Evolutionary conservation across 2,329 filamentous ascomycete genomes (phyloP).

Genomic region (Verticillium nonalfalfae): DNA sequence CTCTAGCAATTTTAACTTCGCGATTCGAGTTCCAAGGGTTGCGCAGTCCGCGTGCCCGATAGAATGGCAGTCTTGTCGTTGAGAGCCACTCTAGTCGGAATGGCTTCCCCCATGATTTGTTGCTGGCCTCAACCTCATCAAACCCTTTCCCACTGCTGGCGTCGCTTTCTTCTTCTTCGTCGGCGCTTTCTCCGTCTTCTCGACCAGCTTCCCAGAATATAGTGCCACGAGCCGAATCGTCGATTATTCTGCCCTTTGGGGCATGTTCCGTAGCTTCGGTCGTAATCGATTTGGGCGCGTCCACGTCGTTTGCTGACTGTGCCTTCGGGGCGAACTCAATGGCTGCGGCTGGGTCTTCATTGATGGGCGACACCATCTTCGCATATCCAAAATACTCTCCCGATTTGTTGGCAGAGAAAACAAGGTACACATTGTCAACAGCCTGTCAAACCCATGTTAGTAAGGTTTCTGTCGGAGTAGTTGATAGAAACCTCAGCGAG

Average conservation of each 20-base stretch:
- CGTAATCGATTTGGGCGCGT: slow-evolving; percentile 71
- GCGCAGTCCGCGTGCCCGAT: slow-evolving; percentile 75
- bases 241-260: slow-evolving; percentile 80
- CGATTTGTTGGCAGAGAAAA: slow-evolving; percentile 96
- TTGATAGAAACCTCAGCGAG: slow-evolving; percentile 3
- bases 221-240: slow-evolving; percentile 87
- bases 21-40: slow-evolving; percentile 95
- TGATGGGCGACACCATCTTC: slow-evolving; percentile 79
- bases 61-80: slow-evolving; percentile 78
- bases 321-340: slow-evolving; percentile 63
- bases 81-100: slow-evolving; percentile 90
- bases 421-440: slow-evolving; percentile 78
- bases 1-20: slow-evolving; percentile 92
- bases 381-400: slow-evolving; percentile 96
- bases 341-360: slow-evolving; percentile 64
- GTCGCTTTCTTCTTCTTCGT: slow-evolving; percentile 38
- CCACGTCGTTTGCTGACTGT: slow-evolving; percentile 51
- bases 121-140: slow-evolving; percentile 32
- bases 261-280: slow-evolving; percentile 73
- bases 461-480: too few species aligned
- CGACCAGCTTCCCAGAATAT: slow-evolving; percentile 91
- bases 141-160: slow-evolving; percentile 28
- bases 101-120: slow-evolving; percentile 79
- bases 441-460: slow-evolving; percentile 38
- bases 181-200: slow-evolving; percentile 40